Conservation (phyloP, 441 rosid genomes). For the Eruca vesicaria region DNA sequence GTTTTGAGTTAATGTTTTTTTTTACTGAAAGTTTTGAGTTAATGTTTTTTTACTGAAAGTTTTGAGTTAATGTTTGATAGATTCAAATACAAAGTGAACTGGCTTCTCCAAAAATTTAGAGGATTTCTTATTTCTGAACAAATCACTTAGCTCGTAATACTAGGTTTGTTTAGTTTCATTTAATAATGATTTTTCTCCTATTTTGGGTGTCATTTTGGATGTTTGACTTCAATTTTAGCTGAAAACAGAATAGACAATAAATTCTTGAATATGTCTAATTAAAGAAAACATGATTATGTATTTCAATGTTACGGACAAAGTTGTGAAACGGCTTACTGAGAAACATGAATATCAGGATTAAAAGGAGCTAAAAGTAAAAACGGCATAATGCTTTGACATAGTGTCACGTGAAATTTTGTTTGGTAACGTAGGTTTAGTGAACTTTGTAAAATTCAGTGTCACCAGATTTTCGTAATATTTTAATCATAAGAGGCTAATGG, state of each 20-base stretch:
- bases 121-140: no score
- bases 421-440: conserved; percentile 15
- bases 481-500: background rate
- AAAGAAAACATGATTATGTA: background rate
- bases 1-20: no score
- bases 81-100: no score
- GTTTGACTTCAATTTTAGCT: background rate
- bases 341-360: conserved; percentile 26
- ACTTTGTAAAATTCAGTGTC: background rate
- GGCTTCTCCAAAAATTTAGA: no score
- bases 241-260: background rate
- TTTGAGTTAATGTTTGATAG: no score
- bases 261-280: background rate
- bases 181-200: background rate
- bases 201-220: background rate
- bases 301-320: background rate
- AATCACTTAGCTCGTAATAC: no score
- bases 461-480: background rate
- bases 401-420: conserved; percentile 33
- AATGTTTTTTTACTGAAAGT: no score
- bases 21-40: no score
- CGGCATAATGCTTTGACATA: conserved; percentile 18
- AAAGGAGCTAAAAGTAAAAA: conserved; percentile 32
- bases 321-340: conserved; percentile 24
- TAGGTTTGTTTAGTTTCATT: background rate